phyloP scores from a whole-genome alignment of 345 rosid species.

The Eucalyptus regnans region DNA sequence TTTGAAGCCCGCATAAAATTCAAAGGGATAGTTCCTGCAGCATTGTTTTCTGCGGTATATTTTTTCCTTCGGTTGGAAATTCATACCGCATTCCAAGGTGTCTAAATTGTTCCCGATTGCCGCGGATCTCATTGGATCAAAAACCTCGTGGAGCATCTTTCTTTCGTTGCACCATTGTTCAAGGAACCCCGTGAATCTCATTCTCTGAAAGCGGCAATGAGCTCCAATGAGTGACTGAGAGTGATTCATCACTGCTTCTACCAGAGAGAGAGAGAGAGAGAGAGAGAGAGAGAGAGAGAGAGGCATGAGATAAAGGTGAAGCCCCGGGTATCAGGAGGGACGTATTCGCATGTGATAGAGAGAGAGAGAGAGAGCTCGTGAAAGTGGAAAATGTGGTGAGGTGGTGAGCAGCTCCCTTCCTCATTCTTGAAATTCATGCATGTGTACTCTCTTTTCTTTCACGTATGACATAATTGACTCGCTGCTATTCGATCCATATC shows the following conservation, averaged over 20 bases:
- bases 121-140: background rate
- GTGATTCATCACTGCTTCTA: background rate
- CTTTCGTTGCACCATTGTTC: background rate
- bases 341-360: background rate
- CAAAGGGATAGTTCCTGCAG: background rate
- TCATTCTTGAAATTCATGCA: background rate
- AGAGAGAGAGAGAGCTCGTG: background rate
- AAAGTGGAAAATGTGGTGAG: slow-evolving; percentile 1
- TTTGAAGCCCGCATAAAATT: background rate
- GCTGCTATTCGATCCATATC: background rate
- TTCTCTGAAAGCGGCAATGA: background rate
- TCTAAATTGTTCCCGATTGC: background rate
- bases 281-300: background rate
- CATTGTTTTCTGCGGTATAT: background rate
- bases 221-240: background rate
- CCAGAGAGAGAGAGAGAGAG: background rate
- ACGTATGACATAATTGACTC: background rate
- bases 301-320: background rate
- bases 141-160: background rate
- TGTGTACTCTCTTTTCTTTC: background rate
- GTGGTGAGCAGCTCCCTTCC: background rate
- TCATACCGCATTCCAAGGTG: background rate
- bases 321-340: background rate
- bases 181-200: background rate
- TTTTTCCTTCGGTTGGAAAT: background rate